Base-by-base conservation (phyloP, 352 stramenopile species). In the Phytophthora pini region DNA sequence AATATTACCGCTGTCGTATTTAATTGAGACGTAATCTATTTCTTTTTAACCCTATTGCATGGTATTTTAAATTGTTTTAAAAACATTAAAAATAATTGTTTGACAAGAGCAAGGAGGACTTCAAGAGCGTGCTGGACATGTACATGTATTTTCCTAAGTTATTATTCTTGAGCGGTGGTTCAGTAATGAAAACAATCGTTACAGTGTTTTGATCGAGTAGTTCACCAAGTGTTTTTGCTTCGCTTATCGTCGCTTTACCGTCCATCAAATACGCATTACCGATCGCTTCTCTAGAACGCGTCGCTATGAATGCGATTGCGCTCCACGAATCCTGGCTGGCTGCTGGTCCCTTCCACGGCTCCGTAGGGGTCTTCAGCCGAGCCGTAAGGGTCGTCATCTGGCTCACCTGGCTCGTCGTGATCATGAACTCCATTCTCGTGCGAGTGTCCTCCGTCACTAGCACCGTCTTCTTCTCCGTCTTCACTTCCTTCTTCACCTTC, bases 231-330 rank as follows among this genome's bases (percentile, higher is more conserved):
- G 40, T 20, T 44, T 29, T 43, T 43, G 41, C 24, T 60, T 61
- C 12, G 32, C 44, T 61, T 31, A 29, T 43, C 41, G 24, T 48
- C 31, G 22, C 48, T 45, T 34, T 55, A 39, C 36, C 31, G 15
- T 47, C 34, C 44, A 54, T 44, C 43, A 54, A 44, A 51, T 22
- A 62, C 32, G 26, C 31, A 56, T 34, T 46, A 46, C 31, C 45
- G 44, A 44, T 53, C 53, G 32, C 12, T 27, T 59, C 38, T 61
- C 64, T 84, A 89, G 47, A 89, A 88, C 57, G 84, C 76, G 45
- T 88, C 67, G 53, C 79, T 90, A 39, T 76, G 38, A 61, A 85
- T 79, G 47, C 70, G 78, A 63, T 80, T 85, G 56, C 69, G 70
- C 52, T 89, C 79, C 15, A 74, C 41, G 57, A 82, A 82, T 36